phyloP scores from a whole-genome alignment of 768 basidiomycete genomes.

The Daedaleopsis nitida region DNA sequence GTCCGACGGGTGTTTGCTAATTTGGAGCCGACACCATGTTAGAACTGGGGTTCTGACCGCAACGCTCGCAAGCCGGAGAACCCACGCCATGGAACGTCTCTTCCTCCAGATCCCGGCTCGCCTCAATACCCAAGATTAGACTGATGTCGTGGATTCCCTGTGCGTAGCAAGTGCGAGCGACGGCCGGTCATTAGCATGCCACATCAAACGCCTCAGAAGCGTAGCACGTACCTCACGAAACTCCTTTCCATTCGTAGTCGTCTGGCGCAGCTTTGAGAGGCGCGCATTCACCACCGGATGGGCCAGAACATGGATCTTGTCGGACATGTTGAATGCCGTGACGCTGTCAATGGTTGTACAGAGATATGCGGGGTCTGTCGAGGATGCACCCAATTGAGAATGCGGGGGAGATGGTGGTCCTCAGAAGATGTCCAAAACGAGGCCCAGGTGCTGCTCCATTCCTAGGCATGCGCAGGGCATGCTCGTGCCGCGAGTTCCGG shows the following conservation, averaged over 20 bases:
- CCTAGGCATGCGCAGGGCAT: background rate
- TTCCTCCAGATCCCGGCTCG: slow-evolving; percentile 67
- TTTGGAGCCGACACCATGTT: background rate
- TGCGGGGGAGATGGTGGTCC: slow-evolving; percentile 6
- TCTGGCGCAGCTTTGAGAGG: slow-evolving; percentile 67
- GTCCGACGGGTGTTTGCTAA: slow-evolving; percentile 77
- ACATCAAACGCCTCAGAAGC: background rate
- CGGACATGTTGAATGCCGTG: slow-evolving; percentile 29
- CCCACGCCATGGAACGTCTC: slow-evolving; percentile 66
- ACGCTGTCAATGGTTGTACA: background rate
- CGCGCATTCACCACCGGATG: slow-evolving; percentile 78
- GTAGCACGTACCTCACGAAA: slow-evolving; percentile 66
- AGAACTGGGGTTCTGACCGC: background rate
- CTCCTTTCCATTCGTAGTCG: slow-evolving; percentile 64
- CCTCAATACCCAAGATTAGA: slow-evolving; percentile 81
- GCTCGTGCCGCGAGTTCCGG: background rate
- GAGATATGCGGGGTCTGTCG: background rate
- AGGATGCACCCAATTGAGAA: background rate
- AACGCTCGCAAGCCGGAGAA: background rate
- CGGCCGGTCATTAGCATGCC: background rate
- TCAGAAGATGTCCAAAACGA: slow-evolving; percentile 7
- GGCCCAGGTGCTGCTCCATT: background rate
- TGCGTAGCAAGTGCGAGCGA: too few relatives aligned
- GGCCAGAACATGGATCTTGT: slow-evolving; percentile 52
- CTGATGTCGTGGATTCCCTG: slow-evolving; percentile 79